Evolutionary conservation across 495 filamentous ascomycete species (phyloP).

Genomic region (Paragyromitra xinjiangensis): DNA sequence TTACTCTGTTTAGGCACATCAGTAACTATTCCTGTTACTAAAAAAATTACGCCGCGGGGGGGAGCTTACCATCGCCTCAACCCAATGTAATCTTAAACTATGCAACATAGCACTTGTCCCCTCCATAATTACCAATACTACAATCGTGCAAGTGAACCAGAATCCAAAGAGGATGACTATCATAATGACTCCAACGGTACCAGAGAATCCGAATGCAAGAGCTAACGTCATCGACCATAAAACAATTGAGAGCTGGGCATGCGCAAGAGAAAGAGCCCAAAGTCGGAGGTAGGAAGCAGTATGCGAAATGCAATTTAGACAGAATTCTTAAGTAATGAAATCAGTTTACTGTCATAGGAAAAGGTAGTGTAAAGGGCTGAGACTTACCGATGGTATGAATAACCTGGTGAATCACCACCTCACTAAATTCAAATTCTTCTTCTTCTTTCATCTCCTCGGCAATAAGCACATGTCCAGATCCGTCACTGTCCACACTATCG

Average conservation of each 20-base stretch:
- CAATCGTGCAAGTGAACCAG: slow-evolving; percentile 81
- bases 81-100: slow-evolving; percentile 94
- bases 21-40: slow-evolving; percentile 12
- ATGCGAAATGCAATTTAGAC: slow-evolving; percentile 98
- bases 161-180: slow-evolving; percentile 80
- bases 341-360: slow-evolving; percentile 25
- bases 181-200: slow-evolving; percentile 76
- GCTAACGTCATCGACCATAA: slow-evolving; percentile 95
- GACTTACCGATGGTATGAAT: slow-evolving; percentile 94
- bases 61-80: slow-evolving; percentile 83
- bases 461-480: slow-evolving; percentile 91
- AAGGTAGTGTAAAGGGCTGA: background rate
- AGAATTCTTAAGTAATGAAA: slow-evolving; percentile 74
- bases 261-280: slow-evolving; percentile 95
- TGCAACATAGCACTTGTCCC: slow-evolving; percentile 92
- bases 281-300: slow-evolving; percentile 98
- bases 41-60: background rate
- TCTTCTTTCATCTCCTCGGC: slow-evolving; percentile 86
- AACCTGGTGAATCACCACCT: slow-evolving; percentile 98
- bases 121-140: slow-evolving; percentile 73
- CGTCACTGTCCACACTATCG: slow-evolving; percentile 77
- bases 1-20: slow-evolving; percentile 63
- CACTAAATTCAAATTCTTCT: slow-evolving; percentile 95
- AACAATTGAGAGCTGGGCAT: slow-evolving; percentile 96
- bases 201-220: slow-evolving; percentile 72